Evolutionary conservation across 768 basidiomycete genomes (phyloP), one percentile per base, ranked within the genome.

Genomic region (Leccinum rimulosum): DNA sequence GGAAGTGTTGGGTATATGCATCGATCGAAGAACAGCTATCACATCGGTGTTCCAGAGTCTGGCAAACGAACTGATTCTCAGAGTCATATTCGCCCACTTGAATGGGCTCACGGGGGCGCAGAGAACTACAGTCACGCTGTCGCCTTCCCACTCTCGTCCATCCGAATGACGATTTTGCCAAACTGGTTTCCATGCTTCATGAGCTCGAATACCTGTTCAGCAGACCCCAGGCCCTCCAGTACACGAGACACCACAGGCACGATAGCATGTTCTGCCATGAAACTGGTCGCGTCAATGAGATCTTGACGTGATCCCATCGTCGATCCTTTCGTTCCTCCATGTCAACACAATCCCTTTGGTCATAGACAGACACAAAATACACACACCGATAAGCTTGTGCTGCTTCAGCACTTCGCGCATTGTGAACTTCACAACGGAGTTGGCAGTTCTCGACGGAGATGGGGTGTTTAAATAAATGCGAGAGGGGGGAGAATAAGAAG

Each of bases 291-390:
- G 35, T 86, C 84, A 54, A 80, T 70, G 58, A 94, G 79, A 73
- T 94, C 91, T 56, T 52, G 78, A 64, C 80, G 83, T 7, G 91
- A 93, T 17, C 91, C 93, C 91, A 93, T 91, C 30, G 88, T 91
- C 1, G 89, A 89, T 35, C 91, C 92, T 92, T 60, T 53, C 36
- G 57, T 57, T 56, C 53, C 56, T 6, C 52, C 60, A 61, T 54
- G 49, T 70, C 58, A 72, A 33, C 25, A 56, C 22, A 36, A 9
- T 47, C 57, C 30, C 57, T 22, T 11, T 50, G 50, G 56, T 51
- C 36, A 54, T 17, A 38, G 50, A 57, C n/a, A 25, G 33, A 51
- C 12, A 56, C 15, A 47, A 22, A 43, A 10, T 30, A 19, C 15
- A 70, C 79, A 47, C 47, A 91, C 91, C 92, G 33, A 91, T 77